Evolutionary conservation across 768 basidiomycete species (phyloP), one percentile per base, ranked within the genome.

Genomic region (Auriculariales sp.): DNA sequence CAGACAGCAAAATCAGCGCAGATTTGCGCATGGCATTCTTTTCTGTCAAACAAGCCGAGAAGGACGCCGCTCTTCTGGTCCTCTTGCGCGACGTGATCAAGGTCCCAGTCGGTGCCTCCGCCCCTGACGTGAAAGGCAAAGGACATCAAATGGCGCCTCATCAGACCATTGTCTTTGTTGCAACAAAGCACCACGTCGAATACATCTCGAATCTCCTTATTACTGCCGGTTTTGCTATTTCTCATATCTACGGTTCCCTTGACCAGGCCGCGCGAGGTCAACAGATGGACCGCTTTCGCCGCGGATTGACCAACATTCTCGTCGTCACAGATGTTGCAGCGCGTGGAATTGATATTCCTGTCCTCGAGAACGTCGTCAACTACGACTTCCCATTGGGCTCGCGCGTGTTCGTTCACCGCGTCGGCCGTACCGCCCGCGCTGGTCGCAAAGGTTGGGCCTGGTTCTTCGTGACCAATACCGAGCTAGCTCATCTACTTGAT

Each of bases 321-420:
- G 92, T 98, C 30, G 95, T 98, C 35, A 99, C 95, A 0, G 95
- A 99, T 59, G 91, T 99, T 33, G 95, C 95, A 17, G 95, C 95
- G 12, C 84, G 95, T 56, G 95, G 95, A 58, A 90, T 99, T 57
- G 95, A 99, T 66, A 93, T 99, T 29, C 95, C 95, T 3, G 74
- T 97, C 33, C 74, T 99, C 53, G 90, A 93, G 61, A 88, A 98
- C 60, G 95, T 99, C 29, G 72, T 99, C 63, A 99, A 99, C 64
- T 99, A 93, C 63, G 95, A 99, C 58, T 97, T 99, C 56, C 95
- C 95, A 1, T 84, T 90, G 52, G 90, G 93, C 22, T 79, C 91
- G 1, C 72, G 93, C 50, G 81, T 95, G 10, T 99, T 97, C 56
- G 81, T 99, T 0, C 95, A 99, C 64, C 86, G 95, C 51, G 94